Conservation (phyloP, 805 yeast species). For the Wickerhamiella qilinensis region DNA sequence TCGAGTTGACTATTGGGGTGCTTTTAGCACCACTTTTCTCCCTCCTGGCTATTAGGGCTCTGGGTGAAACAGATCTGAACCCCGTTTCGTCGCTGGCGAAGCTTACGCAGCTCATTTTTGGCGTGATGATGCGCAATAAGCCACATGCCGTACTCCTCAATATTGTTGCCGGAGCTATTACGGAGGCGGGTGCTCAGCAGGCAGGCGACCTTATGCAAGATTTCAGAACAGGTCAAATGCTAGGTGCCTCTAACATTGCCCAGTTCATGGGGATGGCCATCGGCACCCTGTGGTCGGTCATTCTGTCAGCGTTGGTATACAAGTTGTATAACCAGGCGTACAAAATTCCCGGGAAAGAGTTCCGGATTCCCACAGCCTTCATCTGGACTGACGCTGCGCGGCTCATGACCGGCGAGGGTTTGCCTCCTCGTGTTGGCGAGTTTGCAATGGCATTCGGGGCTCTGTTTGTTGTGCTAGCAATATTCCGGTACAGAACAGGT, state of each 20-base stretch:
- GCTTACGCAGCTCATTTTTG: slow-evolving; percentile 76
- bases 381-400: slow-evolving; percentile 96
- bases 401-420: slow-evolving; percentile 75
- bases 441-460: slow-evolving; percentile 57
- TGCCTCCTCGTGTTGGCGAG: slow-evolving; percentile 61
- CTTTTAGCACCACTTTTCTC: slow-evolving; percentile 64
- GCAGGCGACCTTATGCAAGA: slow-evolving; percentile 98
- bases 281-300: slow-evolving; percentile 73
- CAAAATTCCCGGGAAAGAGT: slow-evolving; percentile 65
- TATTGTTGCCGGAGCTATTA: slow-evolving; percentile 87
- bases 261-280: slow-evolving; percentile 82
- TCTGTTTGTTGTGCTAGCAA: slow-evolving; percentile 43
- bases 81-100: slow-evolving; percentile 97
- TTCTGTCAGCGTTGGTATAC: slow-evolving; percentile 71
- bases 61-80: slow-evolving; percentile 92
- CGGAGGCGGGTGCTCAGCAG: slow-evolving; percentile 98
- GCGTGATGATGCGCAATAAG: slow-evolving; percentile 59
- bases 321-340: slow-evolving; percentile 66
- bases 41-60: slow-evolving; percentile 76
- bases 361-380: slow-evolving; percentile 85
- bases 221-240: slow-evolving; percentile 77
- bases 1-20: slow-evolving; percentile 53
- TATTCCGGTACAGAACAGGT: slow-evolving; percentile 26
- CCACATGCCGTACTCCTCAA: slow-evolving; percentile 77
- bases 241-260: slow-evolving; percentile 85